Conservation (phyloP, 2,329 filamentous ascomycete genomes). For the Lizonia empirigonia region DNA sequence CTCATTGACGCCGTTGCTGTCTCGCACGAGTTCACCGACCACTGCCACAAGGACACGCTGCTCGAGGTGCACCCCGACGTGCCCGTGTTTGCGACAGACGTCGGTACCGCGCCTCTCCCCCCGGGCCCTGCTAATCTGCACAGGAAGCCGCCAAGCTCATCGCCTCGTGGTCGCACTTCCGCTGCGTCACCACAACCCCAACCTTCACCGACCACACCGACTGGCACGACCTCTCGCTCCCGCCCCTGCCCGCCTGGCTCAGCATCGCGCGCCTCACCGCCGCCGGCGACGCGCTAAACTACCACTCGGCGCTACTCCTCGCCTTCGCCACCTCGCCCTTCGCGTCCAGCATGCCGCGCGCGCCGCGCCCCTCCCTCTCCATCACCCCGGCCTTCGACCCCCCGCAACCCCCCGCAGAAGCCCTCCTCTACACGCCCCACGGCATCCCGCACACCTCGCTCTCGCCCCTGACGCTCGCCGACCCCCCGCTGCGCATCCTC, state of each 20-base stretch:
- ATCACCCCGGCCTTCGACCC: too few relatives aligned
- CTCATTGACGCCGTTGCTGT: conserved; percentile 65
- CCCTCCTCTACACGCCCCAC: conserved; percentile 68
- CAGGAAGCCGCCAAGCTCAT: conserved; percentile 63
- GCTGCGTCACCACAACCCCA: conserved; percentile 58
- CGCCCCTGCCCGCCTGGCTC: conserved; percentile 64
- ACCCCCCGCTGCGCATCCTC: conserved; percentile 58
- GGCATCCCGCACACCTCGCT: conserved; percentile 60
- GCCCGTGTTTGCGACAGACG: conserved; percentile 64
- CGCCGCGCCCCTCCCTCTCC: conserved; percentile 36
- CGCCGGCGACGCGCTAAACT: conserved; percentile 61
- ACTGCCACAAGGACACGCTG: conserved; percentile 68
- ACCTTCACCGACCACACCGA: conserved; percentile 52
- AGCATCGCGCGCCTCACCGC: conserved; percentile 64
- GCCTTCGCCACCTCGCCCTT: conserved; percentile 54
- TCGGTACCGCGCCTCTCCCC: conserved; percentile 18
- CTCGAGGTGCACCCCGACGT: conserved; percentile 59
- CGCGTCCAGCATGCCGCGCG: conserved; percentile 36
- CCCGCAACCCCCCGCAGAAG: too few relatives aligned
- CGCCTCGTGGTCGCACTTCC: conserved; percentile 64
- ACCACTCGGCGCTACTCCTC: conserved; percentile 64
- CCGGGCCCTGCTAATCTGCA: background rate
- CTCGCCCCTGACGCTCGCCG: conserved; percentile 49
- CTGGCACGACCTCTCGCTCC: conserved; percentile 54
- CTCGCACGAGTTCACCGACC: conserved; percentile 71